A percentile compares a stretch with the other conserved stretches of the same genome.
Evolutionary conservation across 306 rosid species (phyloP).

Genomic region (Glycine latifolia): DNA sequence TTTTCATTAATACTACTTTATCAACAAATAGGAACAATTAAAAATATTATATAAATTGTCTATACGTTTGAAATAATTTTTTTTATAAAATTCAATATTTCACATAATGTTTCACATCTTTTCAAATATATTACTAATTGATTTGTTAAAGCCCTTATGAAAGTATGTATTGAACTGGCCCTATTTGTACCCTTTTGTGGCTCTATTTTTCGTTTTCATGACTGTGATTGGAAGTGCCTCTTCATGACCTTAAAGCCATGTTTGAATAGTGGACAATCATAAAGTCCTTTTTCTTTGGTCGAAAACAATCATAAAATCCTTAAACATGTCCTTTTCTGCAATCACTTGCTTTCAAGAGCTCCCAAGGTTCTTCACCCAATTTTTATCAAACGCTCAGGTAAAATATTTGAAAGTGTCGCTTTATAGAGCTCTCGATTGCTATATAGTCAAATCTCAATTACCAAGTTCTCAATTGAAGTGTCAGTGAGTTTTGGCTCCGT

Average conservation of each 20-base stretch:
- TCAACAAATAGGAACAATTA: too few relatives aligned
- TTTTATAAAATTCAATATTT: too few relatives aligned
- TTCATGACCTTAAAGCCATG: not conserved
- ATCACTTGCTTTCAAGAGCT: not conserved
- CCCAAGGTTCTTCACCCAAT: not conserved
- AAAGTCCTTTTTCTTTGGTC: not conserved
- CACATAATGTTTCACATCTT: too few relatives aligned
- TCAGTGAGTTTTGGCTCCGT: not conserved
- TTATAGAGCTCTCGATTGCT: not conserved
- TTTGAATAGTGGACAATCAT: not conserved
- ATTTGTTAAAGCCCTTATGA: not conserved
- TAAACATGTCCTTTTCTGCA: conserved; percentile 20
- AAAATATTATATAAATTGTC: too few relatives aligned
- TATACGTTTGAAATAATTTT: too few relatives aligned
- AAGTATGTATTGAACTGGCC: too few relatives aligned
- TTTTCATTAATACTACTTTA: too few relatives aligned
- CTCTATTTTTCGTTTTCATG: not conserved
- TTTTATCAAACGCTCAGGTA: not conserved
- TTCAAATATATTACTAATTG: not conserved
- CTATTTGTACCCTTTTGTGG: not conserved
- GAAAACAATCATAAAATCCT: conserved; percentile 23
- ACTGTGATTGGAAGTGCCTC: not conserved
- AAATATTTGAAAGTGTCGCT: not conserved
- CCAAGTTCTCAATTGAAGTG: conserved; percentile 9
- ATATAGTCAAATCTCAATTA: conserved; percentile 6